Base-by-base conservation (phyloP, 352 stramenopile genomes). In the Pythium aquatile region DNA sequence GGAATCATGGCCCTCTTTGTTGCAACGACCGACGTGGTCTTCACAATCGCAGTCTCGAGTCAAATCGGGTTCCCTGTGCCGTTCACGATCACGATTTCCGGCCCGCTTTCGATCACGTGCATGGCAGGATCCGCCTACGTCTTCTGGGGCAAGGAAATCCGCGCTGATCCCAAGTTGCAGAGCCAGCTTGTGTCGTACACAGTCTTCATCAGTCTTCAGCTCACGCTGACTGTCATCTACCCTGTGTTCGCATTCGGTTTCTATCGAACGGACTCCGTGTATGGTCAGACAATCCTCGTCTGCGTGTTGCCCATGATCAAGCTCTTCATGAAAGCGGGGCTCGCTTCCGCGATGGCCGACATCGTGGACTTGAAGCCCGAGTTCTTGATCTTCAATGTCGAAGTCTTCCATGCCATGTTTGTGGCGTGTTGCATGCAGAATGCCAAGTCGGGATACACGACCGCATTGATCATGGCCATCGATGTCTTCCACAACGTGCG, bases 301-400 rank as follows among this genome's bases (percentile, higher is more conserved):
- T 56, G 49, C 14, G 49, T 37, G 24, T 29, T 56, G 8, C 49
- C 49, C n/a, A 26, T 48, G 4, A 7, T 48, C 13, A 48, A 48
- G 40, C n/a, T 26, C 14, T 13, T 48, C 7, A 48, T 48, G 40
- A 48, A 48, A 10, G 14, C 14, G 16, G 24, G 40, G 40, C 40
- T 48, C 6, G 40, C 40, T 3, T 26, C 16, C 24, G 16, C n/a
- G 16, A 20, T 56, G 29, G 29, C 8, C 6, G 28, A 56, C 49
- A 14, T 20, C 20, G 28, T 26, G 5, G 53, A 59, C 53, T n/a
- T 48, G 20, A 28, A 40, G 16, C 53, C 53, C 8, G 8, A 44
- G 10, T 46, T 59, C 53, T 3, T 59, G 13, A 46, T 59, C 29
- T 48, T 59, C 53, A 59, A 59, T 29, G 37, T 59, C 32, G 53